Conservation (phyloP, 1,139 yeast species). For the Arxiozyma slooffiae region DNA sequence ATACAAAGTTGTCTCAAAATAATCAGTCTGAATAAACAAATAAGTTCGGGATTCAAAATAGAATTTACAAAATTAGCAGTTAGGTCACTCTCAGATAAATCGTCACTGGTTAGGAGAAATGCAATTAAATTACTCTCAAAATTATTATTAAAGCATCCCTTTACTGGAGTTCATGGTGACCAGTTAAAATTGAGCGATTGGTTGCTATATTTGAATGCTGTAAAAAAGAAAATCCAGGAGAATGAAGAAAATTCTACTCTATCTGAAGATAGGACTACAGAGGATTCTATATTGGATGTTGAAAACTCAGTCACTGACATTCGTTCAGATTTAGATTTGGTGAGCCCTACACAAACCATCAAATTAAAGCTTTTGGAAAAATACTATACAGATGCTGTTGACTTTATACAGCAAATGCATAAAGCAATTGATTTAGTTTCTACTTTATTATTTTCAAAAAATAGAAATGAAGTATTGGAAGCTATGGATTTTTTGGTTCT, state of each 20-base stretch:
- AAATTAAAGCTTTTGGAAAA: conserved; percentile 49
- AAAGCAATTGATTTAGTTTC: conserved; percentile 52
- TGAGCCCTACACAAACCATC: conserved; percentile 31
- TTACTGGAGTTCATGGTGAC: conserved; percentile 66
- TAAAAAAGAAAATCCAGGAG: conserved; percentile 29
- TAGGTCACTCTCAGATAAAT: conserved; percentile 70
- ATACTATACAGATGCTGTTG: conserved; percentile 70
- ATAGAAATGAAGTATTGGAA: conserved; percentile 80
- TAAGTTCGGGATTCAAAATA: conserved; percentile 35
- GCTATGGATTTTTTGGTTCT: conserved; percentile 87
- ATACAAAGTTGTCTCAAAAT: conserved; percentile 65
- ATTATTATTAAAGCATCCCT: conserved; percentile 73
- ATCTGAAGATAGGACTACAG: conserved; percentile 22
- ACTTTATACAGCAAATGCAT: conserved; percentile 61
- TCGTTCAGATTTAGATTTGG: not conserved
- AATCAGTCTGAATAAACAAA: conserved; percentile 52
- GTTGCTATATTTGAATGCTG: conserved; percentile 33
- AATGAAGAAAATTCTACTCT: conserved; percentile 13
- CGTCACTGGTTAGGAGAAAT: conserved; percentile 76
- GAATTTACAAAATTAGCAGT: conserved; percentile 57
- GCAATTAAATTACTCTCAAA: conserved; percentile 66
- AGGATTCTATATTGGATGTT: not conserved
- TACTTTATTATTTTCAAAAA: conserved; percentile 66
- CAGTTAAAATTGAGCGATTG: conserved; percentile 52
- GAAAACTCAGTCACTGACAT: conserved; percentile 11